Evolutionary conservation across 2,329 filamentous ascomycete genomes (phyloP).

Genomic region (Sporothrix luriei): DNA sequence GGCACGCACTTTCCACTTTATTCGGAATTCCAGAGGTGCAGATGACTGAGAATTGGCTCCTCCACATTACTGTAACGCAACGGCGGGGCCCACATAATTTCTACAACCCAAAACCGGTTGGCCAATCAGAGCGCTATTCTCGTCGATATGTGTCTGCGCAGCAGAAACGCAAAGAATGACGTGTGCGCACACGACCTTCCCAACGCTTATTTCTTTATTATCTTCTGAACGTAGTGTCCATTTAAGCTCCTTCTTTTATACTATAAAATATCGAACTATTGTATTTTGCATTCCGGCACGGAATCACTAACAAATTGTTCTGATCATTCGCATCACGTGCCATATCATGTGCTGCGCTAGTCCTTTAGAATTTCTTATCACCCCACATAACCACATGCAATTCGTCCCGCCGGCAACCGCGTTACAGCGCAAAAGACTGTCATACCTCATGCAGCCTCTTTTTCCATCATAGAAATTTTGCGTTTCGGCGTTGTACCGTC

Average conservation of each 20-base stretch:
- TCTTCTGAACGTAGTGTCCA: background rate
- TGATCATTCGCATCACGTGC: background rate
- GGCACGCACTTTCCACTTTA: constrained; percentile 18
- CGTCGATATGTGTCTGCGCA: background rate
- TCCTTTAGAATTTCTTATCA: constrained; percentile 15
- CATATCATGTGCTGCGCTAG: background rate
- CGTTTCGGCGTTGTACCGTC: background rate
- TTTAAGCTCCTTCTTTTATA: background rate
- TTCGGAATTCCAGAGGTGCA: constrained; percentile 5
- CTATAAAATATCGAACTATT: background rate
- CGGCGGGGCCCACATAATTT: background rate
- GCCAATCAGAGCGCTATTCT: background rate
- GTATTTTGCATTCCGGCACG: background rate
- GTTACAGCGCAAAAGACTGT: constrained; percentile 12
- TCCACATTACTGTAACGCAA: background rate
- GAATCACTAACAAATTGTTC: background rate
- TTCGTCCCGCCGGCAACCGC: constrained; percentile 21
- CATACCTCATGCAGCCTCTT: constrained; percentile 26
- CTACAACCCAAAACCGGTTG: background rate
- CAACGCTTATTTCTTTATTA: background rate
- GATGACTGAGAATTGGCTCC: constrained; percentile 17
- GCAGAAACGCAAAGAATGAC: background rate
- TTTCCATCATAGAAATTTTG: constrained; percentile 23
- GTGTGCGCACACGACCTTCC: background rate
- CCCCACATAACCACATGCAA: constrained; percentile 25